A percentile compares a stretch with the other conserved stretches of the same genome.
phyloP scores from a whole-genome alignment of 2,329 filamentous ascomycete species.

The Penicillium sp. region DNA sequence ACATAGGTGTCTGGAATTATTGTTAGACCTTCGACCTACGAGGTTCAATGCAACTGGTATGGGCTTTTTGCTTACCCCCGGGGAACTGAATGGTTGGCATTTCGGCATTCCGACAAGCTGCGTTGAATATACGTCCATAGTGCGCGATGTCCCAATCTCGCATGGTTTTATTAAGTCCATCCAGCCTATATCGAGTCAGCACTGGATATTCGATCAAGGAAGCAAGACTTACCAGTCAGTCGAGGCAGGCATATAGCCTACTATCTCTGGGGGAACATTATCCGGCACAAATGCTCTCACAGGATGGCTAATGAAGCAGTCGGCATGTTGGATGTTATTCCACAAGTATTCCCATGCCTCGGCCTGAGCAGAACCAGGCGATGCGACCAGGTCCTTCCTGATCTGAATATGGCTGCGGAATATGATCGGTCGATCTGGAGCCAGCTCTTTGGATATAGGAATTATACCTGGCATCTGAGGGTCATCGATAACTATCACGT shows the following conservation, averaged over 20 bases:
- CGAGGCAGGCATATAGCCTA: slow-evolving; percentile 76
- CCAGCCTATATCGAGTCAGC: slow-evolving; percentile 54
- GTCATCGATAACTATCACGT: slow-evolving; percentile 77
- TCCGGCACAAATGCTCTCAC: slow-evolving; percentile 73
- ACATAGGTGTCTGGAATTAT: slow-evolving; percentile 64
- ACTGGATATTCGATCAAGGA: not conserved
- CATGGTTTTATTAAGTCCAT: slow-evolving; percentile 77
- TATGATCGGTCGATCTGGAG: slow-evolving; percentile 71
- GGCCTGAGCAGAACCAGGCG: slow-evolving; percentile 65
- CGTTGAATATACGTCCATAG: slow-evolving; percentile 75
- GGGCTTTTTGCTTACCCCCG: slow-evolving; percentile 26
- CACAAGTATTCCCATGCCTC: slow-evolving; percentile 74
- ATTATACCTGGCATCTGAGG: slow-evolving; percentile 81
- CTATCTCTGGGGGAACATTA: slow-evolving; percentile 64
- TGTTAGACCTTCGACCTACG: too few relatives aligned
- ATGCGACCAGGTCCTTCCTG: slow-evolving; percentile 68
- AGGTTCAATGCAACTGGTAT: not conserved
- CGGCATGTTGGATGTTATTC: slow-evolving; percentile 68
- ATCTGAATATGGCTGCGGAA: slow-evolving; percentile 85
- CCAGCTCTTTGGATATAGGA: slow-evolving; percentile 57
- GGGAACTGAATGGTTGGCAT: slow-evolving; percentile 42
- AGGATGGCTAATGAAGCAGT: slow-evolving; percentile 81
- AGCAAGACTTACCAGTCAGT: slow-evolving; percentile 68
- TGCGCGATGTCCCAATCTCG: slow-evolving; percentile 70
- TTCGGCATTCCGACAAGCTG: slow-evolving; percentile 59